Percentiles rank a stretch among this genome's conserved stretches.
These are phyloP conservation scores for Gilbertella persicaria DNA, from an alignment of 371 early-diverging fungal species.

Conservation along the genomic window DNA sequence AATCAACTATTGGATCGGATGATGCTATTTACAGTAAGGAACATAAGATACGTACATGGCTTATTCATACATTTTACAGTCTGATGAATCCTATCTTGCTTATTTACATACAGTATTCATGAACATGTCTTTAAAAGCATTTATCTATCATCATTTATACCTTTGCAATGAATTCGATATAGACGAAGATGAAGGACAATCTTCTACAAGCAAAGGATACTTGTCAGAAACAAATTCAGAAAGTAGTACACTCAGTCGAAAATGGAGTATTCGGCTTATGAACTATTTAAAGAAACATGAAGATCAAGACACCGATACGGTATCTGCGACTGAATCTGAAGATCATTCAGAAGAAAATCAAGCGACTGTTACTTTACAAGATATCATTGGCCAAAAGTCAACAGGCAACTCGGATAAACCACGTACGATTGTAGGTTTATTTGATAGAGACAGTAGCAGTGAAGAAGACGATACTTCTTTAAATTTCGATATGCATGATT, in stretches of 20 bases:
- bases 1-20: slow-evolving; percentile 34
- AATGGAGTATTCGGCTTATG: slow-evolving; percentile 47
- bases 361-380: slow-evolving; percentile 29
- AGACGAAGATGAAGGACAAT: slow-evolving; percentile 5
- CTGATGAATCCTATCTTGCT: slow-evolving; percentile 37
- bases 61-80: slow-evolving; percentile 10
- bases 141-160: slow-evolving; percentile 41
- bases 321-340: not conserved
- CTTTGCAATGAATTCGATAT: slow-evolving; percentile 16
- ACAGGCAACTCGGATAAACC: slow-evolving; percentile 4
- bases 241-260: slow-evolving; percentile 18
- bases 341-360: slow-evolving; percentile 35
- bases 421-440: slow-evolving; percentile 5
- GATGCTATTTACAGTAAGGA: slow-evolving; percentile 31
- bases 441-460: not conserved
- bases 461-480: not conserved
- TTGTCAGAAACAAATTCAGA: slow-evolving; percentile 23
- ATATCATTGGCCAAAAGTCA: not conserved
- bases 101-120: slow-evolving; percentile 44
- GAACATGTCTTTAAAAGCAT: slow-evolving; percentile 43
- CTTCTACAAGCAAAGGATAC: slow-evolving; percentile 15
- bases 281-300: slow-evolving; percentile 44
- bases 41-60: not conserved
- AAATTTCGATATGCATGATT: slow-evolving; percentile 4
- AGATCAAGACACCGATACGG: slow-evolving; percentile 16